Evolutionary conservation across 805 yeast species (phyloP).

Genomic region (Myxozyma udenii): DNA sequence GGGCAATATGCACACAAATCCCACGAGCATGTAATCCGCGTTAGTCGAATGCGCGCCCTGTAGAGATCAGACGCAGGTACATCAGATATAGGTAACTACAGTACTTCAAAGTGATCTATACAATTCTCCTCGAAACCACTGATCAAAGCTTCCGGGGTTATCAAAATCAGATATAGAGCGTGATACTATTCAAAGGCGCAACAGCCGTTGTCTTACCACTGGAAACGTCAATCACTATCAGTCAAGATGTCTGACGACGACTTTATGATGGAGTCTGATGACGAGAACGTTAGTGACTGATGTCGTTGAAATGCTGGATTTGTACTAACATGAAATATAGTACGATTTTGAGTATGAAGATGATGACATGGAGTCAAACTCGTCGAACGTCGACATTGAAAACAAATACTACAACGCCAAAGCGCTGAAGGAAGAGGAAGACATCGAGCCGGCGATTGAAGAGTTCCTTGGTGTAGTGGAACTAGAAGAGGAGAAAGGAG

Average conservation of each 20-base stretch:
- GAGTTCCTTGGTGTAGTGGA: conserved; percentile 35
- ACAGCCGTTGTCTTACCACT: too few relatives aligned
- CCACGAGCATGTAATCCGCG: too few relatives aligned
- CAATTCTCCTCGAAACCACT: too few relatives aligned
- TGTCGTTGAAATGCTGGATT: neutral
- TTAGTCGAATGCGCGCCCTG: too few relatives aligned
- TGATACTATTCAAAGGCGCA: too few relatives aligned
- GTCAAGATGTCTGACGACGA: conserved; percentile 40
- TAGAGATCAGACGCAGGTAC: too few relatives aligned
- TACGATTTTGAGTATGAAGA: conserved; percentile 43
- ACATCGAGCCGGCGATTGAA: conserved; percentile 36
- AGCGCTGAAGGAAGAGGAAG: conserved; percentile 37
- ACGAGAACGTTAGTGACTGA: conserved; percentile 35
- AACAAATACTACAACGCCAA: conserved; percentile 43
- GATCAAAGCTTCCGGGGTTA: too few relatives aligned
- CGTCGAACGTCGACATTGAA: conserved; percentile 34
- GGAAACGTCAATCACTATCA: too few relatives aligned
- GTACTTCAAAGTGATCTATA: too few relatives aligned
- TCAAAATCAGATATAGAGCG: too few relatives aligned
- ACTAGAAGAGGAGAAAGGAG: conserved; percentile 31
- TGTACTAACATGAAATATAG: conserved; percentile 17
- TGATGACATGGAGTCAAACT: conserved; percentile 36
- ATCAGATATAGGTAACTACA: too few relatives aligned
- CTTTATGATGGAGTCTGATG: conserved; percentile 42
- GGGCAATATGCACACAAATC: too few relatives aligned